phyloP scores from a whole-genome alignment of 1,284 basidiomycete genomes.

The Xerocomus cyaneibrunnescens region DNA sequence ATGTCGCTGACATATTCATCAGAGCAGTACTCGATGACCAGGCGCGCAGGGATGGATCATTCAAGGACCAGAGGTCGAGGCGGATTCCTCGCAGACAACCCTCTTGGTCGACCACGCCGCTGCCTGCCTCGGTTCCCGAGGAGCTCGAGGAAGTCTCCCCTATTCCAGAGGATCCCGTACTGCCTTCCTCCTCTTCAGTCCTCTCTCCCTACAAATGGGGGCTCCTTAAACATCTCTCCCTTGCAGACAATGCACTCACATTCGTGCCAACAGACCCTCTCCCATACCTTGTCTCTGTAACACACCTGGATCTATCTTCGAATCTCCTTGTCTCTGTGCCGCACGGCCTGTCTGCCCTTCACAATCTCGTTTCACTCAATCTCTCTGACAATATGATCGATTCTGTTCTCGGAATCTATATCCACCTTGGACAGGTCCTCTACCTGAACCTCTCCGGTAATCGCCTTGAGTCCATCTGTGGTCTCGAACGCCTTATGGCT shows the following conservation, averaged over 20 bases:
- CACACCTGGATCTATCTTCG: constrained; percentile 87
- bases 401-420: constrained; percentile 87
- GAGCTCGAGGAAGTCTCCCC: constrained; percentile 48
- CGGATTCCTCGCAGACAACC: constrained; percentile 46
- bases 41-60: constrained; percentile 56
- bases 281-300: constrained; percentile 70
- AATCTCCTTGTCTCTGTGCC: constrained; percentile 89
- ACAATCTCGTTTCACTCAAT: constrained; percentile 84
- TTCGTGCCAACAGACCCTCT: constrained; percentile 77
- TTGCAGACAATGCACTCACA: constrained; percentile 81
- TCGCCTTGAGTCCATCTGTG: constrained; percentile 90
- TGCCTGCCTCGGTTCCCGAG: constrained; percentile 62
- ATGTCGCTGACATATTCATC: constrained; percentile 79
- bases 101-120: constrained; percentile 51
- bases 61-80: constrained; percentile 46
- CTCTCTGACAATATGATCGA: constrained; percentile 96
- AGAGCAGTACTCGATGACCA: constrained; percentile 75
- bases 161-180: constrained; percentile 29
- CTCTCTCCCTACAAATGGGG: constrained; percentile 76
- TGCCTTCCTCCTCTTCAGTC: constrained; percentile 33
- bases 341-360: constrained; percentile 68
- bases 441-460: constrained; percentile 81
- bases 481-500: constrained; percentile 83
- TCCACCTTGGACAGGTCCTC: constrained; percentile 75
- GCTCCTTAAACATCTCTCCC: constrained; percentile 73